Evolutionary conservation across 768 basidiomycete species (phyloP), one percentile per base, ranked within the genome.

Genomic region (Termitomyces sp.): DNA sequence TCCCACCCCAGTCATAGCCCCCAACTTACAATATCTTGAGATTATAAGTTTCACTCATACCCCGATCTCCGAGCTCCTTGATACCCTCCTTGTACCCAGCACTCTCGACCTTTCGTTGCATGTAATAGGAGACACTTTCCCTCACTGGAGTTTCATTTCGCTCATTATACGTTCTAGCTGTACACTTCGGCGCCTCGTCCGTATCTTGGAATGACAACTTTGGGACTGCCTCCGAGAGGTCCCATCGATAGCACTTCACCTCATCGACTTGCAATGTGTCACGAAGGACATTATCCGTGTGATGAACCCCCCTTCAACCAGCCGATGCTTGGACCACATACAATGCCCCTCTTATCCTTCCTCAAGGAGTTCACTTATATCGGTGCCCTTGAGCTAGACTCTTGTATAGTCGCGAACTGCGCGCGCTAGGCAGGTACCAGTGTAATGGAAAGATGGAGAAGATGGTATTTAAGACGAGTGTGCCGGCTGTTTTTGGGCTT

Each of bases 131-230:
- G 66, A 68, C 31, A 58, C 49, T 15, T 68, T 66, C 46, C 63
- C 65, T 31, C 62, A 68, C 31, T 65, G 67, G 62, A 66, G 65
- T 29, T 66, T 68, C 29, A 66, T 58, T n/a, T 63, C 67, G 34
- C 61, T 66, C 50, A 61, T 65, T 32, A 17, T 47, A 20, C 67
- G 67, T 43, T 68, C 65, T 10, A 57, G 43, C n/a, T 64, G 61
- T 40, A 42, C 45, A 11, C 61, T 66, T 29, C 47, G 59, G 15
- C 59, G 52, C 45, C 65, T 68, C 31, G 63, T 65, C 14, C 61
- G 67, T 43, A 60, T 64, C 29, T 60, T 57, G 6, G 63, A 68
- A 50, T 64, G 62, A 58, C 51, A 64, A 37, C 61, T 66, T 11
- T 63, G 61, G 62, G 63, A 63, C n/a, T 66, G 65, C 38, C 63